Evolutionary conservation across 257 asterid species (phyloP).

Genomic region (Scutellaria galericulata): DNA sequence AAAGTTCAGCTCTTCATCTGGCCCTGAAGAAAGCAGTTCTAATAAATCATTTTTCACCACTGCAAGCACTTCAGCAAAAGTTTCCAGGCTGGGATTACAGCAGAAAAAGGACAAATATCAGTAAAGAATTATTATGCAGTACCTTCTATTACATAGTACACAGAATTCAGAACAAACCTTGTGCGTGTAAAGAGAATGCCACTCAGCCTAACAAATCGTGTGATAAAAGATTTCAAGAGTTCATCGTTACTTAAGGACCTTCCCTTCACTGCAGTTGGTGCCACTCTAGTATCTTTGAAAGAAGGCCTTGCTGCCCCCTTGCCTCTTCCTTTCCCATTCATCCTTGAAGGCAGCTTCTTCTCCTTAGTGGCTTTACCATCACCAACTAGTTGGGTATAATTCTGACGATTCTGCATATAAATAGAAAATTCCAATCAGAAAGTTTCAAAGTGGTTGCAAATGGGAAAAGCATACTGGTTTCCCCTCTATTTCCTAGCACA

Average conservation of each 20-base stretch:
- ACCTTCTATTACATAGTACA: not conserved
- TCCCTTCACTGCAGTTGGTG: slow-evolving; percentile 45
- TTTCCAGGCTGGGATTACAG: slow-evolving; percentile 71
- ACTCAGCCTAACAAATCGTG: slow-evolving; percentile 71
- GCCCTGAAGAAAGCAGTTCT: slow-evolving; percentile 74
- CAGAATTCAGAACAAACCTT: slow-evolving; percentile 54
- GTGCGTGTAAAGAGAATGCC: slow-evolving; percentile 85
- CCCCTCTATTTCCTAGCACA: slow-evolving; percentile 11
- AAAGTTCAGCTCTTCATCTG: slow-evolving; percentile 57
- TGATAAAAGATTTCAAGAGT: slow-evolving; percentile 53
- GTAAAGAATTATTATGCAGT: not conserved
- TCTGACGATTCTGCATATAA: slow-evolving; percentile 72
- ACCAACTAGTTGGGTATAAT: slow-evolving; percentile 51
- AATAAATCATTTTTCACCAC: slow-evolving; percentile 57
- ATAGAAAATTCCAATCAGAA: slow-evolving; percentile 22
- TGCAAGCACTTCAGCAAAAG: slow-evolving; percentile 66
- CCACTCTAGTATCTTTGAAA: slow-evolving; percentile 44
- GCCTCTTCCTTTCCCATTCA: slow-evolving; percentile 62
- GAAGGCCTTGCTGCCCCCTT: slow-evolving; percentile 53
- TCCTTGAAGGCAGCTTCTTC: slow-evolving; percentile 44
- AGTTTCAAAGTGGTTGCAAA: not conserved
- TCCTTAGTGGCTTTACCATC: slow-evolving; percentile 52
- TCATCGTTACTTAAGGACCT: slow-evolving; percentile 43
- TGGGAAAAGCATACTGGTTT: not conserved
- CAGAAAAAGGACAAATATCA: slow-evolving; percentile 9